A percentile compares a stretch with the other conserved stretches of the same genome.
phyloP scores from a whole-genome alignment of 2,329 filamentous ascomycete species.

The Rutstroemia sydowiana region DNA sequence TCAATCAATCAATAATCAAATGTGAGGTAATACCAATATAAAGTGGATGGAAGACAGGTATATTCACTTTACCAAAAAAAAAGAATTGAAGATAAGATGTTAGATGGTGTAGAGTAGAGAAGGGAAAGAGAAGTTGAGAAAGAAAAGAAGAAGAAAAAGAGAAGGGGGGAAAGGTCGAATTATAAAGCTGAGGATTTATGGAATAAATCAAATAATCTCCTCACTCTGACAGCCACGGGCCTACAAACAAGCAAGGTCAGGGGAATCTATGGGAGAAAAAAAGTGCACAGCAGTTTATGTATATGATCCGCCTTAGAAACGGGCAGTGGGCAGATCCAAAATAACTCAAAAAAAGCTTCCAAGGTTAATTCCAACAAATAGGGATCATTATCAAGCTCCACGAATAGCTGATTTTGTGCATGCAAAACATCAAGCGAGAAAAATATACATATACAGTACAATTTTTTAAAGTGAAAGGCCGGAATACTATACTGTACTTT shows the following conservation, averaged over 20 bases:
- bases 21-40: too few species aligned
- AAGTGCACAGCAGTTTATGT: constrained; percentile 7
- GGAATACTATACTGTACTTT: too few species aligned
- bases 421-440: constrained; percentile 15
- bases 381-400: constrained; percentile 17
- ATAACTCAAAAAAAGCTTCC: constrained; percentile 8
- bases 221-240: constrained; percentile 15
- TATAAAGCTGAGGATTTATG: constrained; percentile 18
- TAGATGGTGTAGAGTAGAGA: not conserved
- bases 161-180: constrained; percentile 19
- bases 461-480: too few species aligned
- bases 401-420: constrained; percentile 20
- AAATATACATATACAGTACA: constrained; percentile 3
- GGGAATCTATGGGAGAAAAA: constrained; percentile 9
- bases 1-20: not conserved
- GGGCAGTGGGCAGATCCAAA: constrained; percentile 1
- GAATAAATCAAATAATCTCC: constrained; percentile 18
- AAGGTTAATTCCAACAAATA: constrained; percentile 19
- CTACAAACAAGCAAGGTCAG: constrained; percentile 13
- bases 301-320: constrained; percentile 8
- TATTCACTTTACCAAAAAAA: too few species aligned
- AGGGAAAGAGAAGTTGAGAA: not conserved
- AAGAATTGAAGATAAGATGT: not conserved
- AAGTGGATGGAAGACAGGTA: not conserved
- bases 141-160: not conserved